A percentile compares a stretch with the other conserved stretches of the same genome.
phyloP scores from a whole-genome alignment of 1,284 basidiomycete species.

The Sanghuangporus sanghuang region DNA sequence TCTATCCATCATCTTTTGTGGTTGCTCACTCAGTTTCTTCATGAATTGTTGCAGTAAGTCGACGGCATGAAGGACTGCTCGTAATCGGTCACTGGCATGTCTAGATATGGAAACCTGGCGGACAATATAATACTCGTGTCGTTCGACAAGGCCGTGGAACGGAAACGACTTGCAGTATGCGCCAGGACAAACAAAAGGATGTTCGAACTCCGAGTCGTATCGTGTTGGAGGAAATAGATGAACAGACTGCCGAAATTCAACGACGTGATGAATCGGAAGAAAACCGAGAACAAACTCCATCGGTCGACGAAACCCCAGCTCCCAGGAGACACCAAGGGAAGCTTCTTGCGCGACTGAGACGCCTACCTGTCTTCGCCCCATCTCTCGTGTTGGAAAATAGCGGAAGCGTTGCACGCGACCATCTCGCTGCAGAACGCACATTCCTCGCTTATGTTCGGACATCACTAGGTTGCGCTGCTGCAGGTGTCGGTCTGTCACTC shows the following conservation, averaged over 20 bases:
- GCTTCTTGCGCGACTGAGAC: not conserved
- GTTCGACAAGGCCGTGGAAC: not conserved
- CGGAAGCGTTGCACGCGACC: slow-evolving; percentile 43
- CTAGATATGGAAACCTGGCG: not conserved
- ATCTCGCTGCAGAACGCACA: slow-evolving; percentile 44
- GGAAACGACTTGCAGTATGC: not conserved
- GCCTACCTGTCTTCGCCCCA: slow-evolving; percentile 20
- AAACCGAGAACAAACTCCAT: not conserved
- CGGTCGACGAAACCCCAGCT: not conserved
- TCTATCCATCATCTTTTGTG: too few species aligned
- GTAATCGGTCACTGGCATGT: not conserved
- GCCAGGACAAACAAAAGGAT: not conserved
- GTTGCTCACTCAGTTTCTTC: too few species aligned
- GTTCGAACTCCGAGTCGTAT: not conserved
- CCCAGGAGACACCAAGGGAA: not conserved
- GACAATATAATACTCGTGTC: too few species aligned
- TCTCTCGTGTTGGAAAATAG: slow-evolving; percentile 35
- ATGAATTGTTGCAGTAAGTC: too few species aligned
- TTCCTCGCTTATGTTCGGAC: slow-evolving; percentile 48
- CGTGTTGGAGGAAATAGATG: not conserved
- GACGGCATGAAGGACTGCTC: too few species aligned
- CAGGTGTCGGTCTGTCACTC: slow-evolving; percentile 26
- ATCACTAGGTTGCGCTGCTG: slow-evolving; percentile 38
- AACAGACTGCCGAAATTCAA: not conserved
- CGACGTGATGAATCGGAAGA: not conserved